Base-by-base conservation (phyloP, 2,329 filamentous ascomycete species). In the Aspergillus tubingensis region DNA sequence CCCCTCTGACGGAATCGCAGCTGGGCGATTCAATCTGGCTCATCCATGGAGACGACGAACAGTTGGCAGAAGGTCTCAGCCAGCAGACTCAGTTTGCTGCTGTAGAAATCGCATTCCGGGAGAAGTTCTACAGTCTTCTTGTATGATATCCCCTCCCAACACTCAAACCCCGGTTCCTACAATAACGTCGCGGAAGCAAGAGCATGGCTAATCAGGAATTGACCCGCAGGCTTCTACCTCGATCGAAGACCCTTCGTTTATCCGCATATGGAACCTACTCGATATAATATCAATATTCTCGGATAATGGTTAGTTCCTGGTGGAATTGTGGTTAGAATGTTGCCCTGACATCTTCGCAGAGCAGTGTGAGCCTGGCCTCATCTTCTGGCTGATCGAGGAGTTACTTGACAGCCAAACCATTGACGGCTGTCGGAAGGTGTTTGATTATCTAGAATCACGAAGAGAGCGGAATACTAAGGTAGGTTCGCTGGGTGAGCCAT, bases 391-490 rank as follows among this genome's bases (percentile, higher is more conserved):
- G 15, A 88, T 97, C 19, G 95, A 99, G 74, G 95, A 98, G 76
- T 85, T 99, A 1, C 84, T 99, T 25, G 96, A 99, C 75, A 96
- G 92, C 71, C 94, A 99, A 75, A 96, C 93, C 0, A 96, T 97
- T 44, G 86, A 92, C 23, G 93, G 91, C 32, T 99, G 95, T 73
- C 88, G 92, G 62, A 91, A 86, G 62, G 90, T 98, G 13, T 98
- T 99, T 73, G 92, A 96, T 72, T 99, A 93, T 70, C 85, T 99
- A 47, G 96, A 99, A 75, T 97, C 95, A 21, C 86, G 96, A 61
- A 86, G 95, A 70, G 93, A 98, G 74, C 86, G 89, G 43, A 91
- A 98, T 62, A 96, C 91, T 19, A 88, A 91, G 50, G 84, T 85
- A 83, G 58, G 36, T 52, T 49, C 17, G 19, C 41, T n/a, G 21